A percentile compares a stretch with the other conserved stretches of the same genome.
These are phyloP conservation scores for Pestalotiopsis sp. DNA, from an alignment of 2,329 filamentous ascomycete species.

Conservation along the genomic window DNA sequence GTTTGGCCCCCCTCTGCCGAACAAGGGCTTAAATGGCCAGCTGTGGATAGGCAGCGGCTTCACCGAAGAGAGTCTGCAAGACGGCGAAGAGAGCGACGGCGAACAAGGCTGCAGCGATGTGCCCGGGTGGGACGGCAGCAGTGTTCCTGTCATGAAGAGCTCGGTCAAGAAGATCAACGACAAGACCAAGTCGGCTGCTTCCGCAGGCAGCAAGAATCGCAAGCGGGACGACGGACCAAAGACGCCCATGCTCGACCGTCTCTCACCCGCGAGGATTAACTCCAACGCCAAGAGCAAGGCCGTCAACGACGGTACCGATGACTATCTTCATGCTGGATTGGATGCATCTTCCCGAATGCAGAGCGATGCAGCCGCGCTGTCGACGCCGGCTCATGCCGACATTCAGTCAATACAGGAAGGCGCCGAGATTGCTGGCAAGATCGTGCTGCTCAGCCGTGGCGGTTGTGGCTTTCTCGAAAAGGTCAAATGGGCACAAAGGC, in stretches of 20 bases:
- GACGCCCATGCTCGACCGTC: conserved; percentile 33
- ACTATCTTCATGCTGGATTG: conserved; percentile 70
- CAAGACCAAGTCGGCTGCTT: conserved; percentile 28
- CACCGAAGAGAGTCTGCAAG: conserved; percentile 72
- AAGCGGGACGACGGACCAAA: conserved; percentile 38
- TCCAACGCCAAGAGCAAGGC: conserved; percentile 32
- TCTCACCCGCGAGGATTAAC: conserved; percentile 24
- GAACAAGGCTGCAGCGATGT: conserved; percentile 96
- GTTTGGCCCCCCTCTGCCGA: conserved; percentile 81
- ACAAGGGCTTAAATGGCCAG: conserved; percentile 80
- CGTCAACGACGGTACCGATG: conserved; percentile 78
- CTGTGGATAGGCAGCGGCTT: conserved; percentile 95
- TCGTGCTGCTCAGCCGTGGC: conserved; percentile 87
- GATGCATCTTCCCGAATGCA: conserved; percentile 33
- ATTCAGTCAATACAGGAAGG: conserved; percentile 90
- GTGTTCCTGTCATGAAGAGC: conserved; percentile 47
- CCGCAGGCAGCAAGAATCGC: conserved; percentile 35
- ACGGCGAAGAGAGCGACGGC: conserved; percentile 69
- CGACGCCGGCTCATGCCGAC: conserved; percentile 70
- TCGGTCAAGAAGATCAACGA: conserved; percentile 37
- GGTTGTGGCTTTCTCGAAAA: conserved; percentile 97
- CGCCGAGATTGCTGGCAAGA: conserved; percentile 90
- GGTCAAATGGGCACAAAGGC: conserved; percentile 92
- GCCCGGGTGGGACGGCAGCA: conserved; percentile 78
- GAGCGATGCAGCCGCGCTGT: conserved; percentile 36